phyloP scores from a whole-genome alignment of 805 yeast species.

The Ogataea angusta region DNA sequence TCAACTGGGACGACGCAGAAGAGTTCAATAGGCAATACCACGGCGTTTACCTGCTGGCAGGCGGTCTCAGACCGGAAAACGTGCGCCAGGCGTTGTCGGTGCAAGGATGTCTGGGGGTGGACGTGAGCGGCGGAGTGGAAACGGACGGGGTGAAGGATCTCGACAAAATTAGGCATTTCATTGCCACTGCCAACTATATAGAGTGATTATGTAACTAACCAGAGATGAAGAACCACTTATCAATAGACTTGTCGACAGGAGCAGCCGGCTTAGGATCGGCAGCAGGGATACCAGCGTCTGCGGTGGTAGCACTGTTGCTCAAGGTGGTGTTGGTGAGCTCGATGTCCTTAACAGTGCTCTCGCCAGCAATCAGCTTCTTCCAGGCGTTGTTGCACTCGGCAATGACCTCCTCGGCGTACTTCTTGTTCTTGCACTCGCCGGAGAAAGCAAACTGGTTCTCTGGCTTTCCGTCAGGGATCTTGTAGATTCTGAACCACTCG shows the following conservation, averaged over 20 bases:
- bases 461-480: constrained; percentile 97
- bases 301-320: constrained; percentile 48
- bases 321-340: constrained; percentile 75
- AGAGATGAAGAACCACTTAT: constrained; percentile 98
- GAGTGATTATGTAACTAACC: constrained; percentile 37
- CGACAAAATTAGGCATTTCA: constrained; percentile 56
- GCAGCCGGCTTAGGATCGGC: constrained; percentile 77
- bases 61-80: constrained; percentile 81
- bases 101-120: constrained; percentile 78
- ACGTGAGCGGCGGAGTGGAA: constrained; percentile 95
- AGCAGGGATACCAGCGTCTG: constrained; percentile 57
- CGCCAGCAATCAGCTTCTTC: constrained; percentile 69
- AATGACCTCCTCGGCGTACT: constrained; percentile 81
- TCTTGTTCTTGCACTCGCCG: constrained; percentile 85
- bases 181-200: constrained; percentile 43
- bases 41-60: constrained; percentile 68
- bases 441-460: constrained; percentile 95
- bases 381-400: constrained; percentile 83
- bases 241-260: constrained; percentile 93
- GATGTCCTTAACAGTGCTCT: constrained; percentile 61
- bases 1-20: constrained; percentile 64
- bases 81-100: constrained; percentile 50
- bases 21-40: constrained; percentile 31
- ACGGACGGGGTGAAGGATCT: constrained; percentile 70
- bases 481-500: constrained; percentile 98